phyloP scores from a whole-genome alignment of 2,329 filamentous ascomycete genomes.

The Colletotrichum trifolii region DNA sequence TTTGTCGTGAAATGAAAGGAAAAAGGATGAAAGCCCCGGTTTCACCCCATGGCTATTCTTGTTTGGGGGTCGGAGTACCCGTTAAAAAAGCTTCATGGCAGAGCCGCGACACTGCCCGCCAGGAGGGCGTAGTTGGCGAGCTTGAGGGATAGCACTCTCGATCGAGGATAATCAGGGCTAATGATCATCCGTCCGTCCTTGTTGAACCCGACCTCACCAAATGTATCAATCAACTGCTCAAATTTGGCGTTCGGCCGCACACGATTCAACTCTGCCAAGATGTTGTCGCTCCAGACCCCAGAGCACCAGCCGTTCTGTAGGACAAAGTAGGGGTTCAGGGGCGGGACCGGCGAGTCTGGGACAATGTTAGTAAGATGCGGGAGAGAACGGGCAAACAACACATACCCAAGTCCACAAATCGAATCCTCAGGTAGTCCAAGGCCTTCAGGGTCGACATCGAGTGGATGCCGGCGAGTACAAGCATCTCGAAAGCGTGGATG shows the following conservation, averaged over 20 bases:
- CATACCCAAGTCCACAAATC: constrained; percentile 78
- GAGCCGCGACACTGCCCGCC: constrained; percentile 32
- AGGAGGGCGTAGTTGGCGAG: constrained; percentile 67
- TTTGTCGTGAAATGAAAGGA: constrained; percentile 24
- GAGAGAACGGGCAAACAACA: constrained; percentile 16
- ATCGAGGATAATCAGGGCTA: constrained; percentile 64
- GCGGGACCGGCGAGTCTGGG: constrained; percentile 74
- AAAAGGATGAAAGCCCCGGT: background rate
- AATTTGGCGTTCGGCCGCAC: constrained; percentile 70
- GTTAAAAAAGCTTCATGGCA: constrained; percentile 5
- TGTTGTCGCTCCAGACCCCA: constrained; percentile 78
- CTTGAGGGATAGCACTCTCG: constrained; percentile 66
- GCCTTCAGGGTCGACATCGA: constrained; percentile 68
- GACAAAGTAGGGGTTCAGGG: constrained; percentile 79
- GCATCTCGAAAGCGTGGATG: constrained; percentile 75
- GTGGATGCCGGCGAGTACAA: constrained; percentile 72
- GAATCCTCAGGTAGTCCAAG: constrained; percentile 75
- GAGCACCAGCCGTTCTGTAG: constrained; percentile 70
- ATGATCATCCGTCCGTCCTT: constrained; percentile 70
- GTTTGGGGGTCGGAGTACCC: background rate
- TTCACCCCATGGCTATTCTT: background rate
- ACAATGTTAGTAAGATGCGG: constrained; percentile 39
- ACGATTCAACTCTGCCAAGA: constrained; percentile 69
- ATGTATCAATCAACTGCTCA: constrained; percentile 71
- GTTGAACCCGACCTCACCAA: constrained; percentile 68